Percentiles rank a stretch among this genome's conserved stretches.
phyloP scores from a whole-genome alignment of 2,329 filamentous ascomycete species.

The Colletotrichum sp. region DNA sequence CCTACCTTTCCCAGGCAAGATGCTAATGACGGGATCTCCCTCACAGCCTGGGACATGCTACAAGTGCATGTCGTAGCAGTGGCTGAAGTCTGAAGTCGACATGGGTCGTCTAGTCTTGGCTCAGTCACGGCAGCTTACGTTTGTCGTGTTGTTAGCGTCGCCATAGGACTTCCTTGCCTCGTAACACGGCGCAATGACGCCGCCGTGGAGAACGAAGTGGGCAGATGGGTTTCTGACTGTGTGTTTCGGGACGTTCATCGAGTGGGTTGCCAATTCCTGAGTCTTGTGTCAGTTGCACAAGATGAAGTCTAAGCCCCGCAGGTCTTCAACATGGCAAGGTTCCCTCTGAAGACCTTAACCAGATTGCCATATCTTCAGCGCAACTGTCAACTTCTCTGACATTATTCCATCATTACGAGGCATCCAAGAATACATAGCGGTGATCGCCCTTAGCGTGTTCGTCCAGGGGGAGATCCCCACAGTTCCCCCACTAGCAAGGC shows the following conservation, averaged over 20 bases:
- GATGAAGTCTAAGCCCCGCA: background rate
- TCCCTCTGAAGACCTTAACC: background rate
- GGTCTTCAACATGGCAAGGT: background rate
- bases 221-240: background rate
- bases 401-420: background rate
- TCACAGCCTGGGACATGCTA: background rate
- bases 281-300: background rate
- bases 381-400: background rate
- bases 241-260: background rate
- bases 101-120: background rate
- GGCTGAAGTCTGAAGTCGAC: background rate
- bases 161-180: background rate
- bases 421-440: background rate
- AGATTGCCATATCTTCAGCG: background rate
- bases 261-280: background rate
- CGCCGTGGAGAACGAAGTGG: conserved; percentile 2
- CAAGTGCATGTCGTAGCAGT: background rate
- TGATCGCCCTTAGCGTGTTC: conserved; percentile 15
- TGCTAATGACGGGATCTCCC: background rate
- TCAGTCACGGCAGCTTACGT: background rate
- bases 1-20: background rate
- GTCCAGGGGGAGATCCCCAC: conserved; percentile 9
- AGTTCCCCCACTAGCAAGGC: conserved; percentile 11
- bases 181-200: conserved; percentile 9
- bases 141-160: conserved; percentile 2